Evolutionary conservation across 345 rosid genomes (phyloP).

Genomic region (Abelmoschus esculentus): DNA sequence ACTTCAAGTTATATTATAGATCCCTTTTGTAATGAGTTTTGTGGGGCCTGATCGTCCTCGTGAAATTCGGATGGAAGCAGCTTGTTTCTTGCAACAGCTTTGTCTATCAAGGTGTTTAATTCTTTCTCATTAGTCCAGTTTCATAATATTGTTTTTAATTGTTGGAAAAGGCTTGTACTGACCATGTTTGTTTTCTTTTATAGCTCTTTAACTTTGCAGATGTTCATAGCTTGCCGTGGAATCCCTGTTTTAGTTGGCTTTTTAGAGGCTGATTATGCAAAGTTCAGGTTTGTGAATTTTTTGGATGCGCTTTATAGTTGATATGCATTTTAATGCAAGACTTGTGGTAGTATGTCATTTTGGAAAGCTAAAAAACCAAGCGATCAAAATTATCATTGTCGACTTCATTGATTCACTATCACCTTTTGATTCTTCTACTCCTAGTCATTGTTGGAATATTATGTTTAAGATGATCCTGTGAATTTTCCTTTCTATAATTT

Average conservation of each 20-base stretch:
- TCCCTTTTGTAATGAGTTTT: constrained; percentile 76
- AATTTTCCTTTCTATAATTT: constrained; percentile 1
- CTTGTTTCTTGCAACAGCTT: constrained; percentile 88
- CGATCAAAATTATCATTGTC: neutral
- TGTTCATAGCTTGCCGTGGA: constrained; percentile 97
- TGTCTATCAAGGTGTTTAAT: constrained; percentile 82
- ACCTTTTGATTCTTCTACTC: neutral
- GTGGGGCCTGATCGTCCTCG: constrained; percentile 76
- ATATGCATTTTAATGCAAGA: neutral
- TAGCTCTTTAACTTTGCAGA: constrained; percentile 95
- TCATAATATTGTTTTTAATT: neutral
- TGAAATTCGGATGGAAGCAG: constrained; percentile 93
- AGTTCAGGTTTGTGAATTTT: constrained; percentile 53
- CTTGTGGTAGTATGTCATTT: neutral
- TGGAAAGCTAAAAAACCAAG: neutral
- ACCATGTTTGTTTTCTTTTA: constrained; percentile 24
- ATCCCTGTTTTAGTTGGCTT: constrained; percentile 93
- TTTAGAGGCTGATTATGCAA: constrained; percentile 95
- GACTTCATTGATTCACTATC: neutral
- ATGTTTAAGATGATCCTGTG: neutral
- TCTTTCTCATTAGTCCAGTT: neutral
- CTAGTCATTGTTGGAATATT: neutral
- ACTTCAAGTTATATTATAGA: constrained; percentile 34
- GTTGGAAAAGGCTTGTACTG: constrained; percentile 15
- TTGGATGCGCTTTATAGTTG: neutral